phyloP scores from a whole-genome alignment of 2,329 filamentous ascomycete species.

The Exophiala dermatitidis region DNA sequence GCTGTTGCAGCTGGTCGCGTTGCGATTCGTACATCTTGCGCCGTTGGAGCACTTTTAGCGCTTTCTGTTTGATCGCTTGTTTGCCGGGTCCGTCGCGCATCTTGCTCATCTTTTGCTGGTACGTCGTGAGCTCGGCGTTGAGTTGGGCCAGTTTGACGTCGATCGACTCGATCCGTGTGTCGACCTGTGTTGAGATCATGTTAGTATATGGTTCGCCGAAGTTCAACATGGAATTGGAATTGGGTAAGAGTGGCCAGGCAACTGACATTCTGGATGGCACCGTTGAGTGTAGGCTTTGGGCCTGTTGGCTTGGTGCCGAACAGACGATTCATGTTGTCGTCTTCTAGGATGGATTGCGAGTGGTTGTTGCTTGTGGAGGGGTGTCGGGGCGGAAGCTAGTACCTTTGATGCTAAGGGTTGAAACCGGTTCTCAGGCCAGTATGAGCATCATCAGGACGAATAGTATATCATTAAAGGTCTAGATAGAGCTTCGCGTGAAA shows the following conservation, averaged over 20 bases:
- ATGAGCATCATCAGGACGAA: too few relatives aligned
- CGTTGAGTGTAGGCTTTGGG: constrained; percentile 80
- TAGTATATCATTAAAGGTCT: too few relatives aligned
- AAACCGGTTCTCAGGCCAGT: too few relatives aligned
- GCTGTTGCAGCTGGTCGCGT: constrained; percentile 84
- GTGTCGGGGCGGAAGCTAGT: too few relatives aligned
- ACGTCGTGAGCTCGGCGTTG: constrained; percentile 80
- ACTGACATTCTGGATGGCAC: constrained; percentile 71
- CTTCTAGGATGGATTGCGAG: too few relatives aligned
- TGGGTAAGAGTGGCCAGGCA: constrained; percentile 5
- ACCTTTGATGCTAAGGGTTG: too few relatives aligned
- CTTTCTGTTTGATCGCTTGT: constrained; percentile 84
- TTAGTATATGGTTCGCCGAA: background rate
- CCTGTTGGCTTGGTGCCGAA: constrained; percentile 82
- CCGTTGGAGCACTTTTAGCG: constrained; percentile 85
- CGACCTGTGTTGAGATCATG: constrained; percentile 47
- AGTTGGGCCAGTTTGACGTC: constrained; percentile 92
- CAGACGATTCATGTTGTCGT: constrained; percentile 55
- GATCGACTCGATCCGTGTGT: constrained; percentile 73
- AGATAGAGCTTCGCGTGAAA: background rate
- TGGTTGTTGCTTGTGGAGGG: too few relatives aligned
- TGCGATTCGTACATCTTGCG: constrained; percentile 91
- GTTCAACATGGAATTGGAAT: too few relatives aligned
- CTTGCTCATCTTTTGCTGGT: constrained; percentile 78
- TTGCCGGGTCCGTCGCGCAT: constrained; percentile 97